Base-by-base conservation (phyloP, 768 basidiomycete species). In the Grammothele lineata region DNA sequence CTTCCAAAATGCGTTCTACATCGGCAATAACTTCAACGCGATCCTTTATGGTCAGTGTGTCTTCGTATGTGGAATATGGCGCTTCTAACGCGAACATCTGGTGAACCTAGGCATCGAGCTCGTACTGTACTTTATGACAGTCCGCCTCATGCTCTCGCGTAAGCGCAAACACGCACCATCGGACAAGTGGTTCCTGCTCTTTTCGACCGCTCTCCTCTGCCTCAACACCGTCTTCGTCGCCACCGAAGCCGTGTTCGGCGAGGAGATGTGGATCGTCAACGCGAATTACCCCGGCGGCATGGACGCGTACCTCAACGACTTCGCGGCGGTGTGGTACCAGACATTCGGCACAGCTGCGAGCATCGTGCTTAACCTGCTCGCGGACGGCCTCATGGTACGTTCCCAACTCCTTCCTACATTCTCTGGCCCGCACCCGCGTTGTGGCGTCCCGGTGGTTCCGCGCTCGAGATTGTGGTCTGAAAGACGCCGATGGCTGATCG, bases 311-410 rank as follows among this genome's bases (percentile, higher is more conserved):
- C 59, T 67, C 37, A 53, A 41, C 11, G 34, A 51, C 21, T 46
- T 67, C 40, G 37, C 50, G 11, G 55, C 60, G 1, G 51, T 53
- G 0, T 66, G 67, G 59, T 63, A 61, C 46, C 62, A 63, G 39
- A 66, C 63, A 2, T 39, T 66, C 21, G 65, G 67, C 3, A 50
- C 48, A 2, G 45, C 48, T 4, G 45, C 53, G 12, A 45, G 42
- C 25, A 46, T 50, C 30, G n/a, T 62, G 14, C 45, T 68, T 17
- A 67, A 70, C 11, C 57, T 70, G 11, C 50, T 72, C 53, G 63
- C 64, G 8, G 68, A 71, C 35, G 72, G 54, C 0, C 43, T 72
- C 33, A 56, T 75, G 54, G 72, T 75, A 39, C 40, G 66, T 49
- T 3, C 37, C 12, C 4, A 8, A 6, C 23, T 34, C 32, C 9